A percentile compares a stretch with the other conserved stretches of the same genome.
These are phyloP conservation scores for Vaccinium corymbosum DNA, from an alignment of 148 eudicot species.

Conservation along the genomic window DNA sequence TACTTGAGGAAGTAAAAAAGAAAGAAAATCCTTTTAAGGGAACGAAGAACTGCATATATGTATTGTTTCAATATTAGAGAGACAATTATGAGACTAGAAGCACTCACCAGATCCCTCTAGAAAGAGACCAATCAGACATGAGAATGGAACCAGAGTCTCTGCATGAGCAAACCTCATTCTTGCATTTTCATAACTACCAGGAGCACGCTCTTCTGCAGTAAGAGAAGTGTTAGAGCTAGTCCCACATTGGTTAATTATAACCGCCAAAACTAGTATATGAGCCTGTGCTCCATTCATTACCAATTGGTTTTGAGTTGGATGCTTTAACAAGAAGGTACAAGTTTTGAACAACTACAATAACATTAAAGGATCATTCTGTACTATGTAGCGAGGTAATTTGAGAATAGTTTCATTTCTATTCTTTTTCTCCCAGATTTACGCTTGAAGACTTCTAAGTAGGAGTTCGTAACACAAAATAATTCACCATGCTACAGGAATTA, in stretches of 20 bases:
- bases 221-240: neutral
- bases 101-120: constrained; percentile 84
- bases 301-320: too few relatives aligned
- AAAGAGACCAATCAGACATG: constrained; percentile 92
- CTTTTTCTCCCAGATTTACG: neutral
- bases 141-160: constrained; percentile 92
- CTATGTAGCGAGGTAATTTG: neutral
- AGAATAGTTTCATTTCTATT: neutral
- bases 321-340: neutral
- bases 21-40: neutral
- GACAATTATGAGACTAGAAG: constrained; percentile 7
- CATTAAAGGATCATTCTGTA: neutral
- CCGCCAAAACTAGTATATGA: too few relatives aligned
- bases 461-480: neutral
- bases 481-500: neutral
- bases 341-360: neutral
- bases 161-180: constrained; percentile 95
- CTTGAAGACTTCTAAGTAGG: neutral
- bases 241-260: too few relatives aligned
- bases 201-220: constrained; percentile 56
- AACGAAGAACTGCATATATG: neutral
- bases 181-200: constrained; percentile 88
- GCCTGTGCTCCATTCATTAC: too few relatives aligned
- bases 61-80: neutral
- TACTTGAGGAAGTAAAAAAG: neutral